Conservation (phyloP, 179 eudicot genomes). For the Pouteria campechiana region DNA sequence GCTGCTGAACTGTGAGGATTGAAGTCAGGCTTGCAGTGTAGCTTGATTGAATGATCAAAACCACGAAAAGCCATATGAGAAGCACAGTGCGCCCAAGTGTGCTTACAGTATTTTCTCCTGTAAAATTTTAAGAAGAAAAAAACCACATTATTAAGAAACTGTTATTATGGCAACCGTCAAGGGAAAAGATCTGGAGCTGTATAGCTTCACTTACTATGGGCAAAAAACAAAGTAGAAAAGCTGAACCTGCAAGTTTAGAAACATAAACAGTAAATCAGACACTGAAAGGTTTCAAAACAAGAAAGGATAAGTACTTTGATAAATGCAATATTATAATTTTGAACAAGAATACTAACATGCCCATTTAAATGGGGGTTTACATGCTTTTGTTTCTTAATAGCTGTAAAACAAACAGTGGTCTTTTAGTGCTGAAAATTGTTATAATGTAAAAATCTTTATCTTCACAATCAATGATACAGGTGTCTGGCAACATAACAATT, state of each 20-base stretch:
- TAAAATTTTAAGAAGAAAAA: conserved; percentile 5
- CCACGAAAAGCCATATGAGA: conserved; percentile 66
- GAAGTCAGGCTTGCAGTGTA: conserved; percentile 82
- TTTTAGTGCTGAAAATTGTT: too few species aligned
- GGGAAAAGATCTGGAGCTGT: background rate
- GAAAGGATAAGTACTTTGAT: too few species aligned
- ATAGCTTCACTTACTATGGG: conserved; percentile 48
- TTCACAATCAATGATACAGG: too few species aligned
- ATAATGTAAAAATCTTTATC: too few species aligned
- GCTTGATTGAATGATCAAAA: conserved; percentile 61
- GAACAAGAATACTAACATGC: too few species aligned
- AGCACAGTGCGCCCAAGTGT: conserved; percentile 56
- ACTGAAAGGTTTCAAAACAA: too few species aligned
- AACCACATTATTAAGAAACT: background rate
- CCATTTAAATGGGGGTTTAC: too few species aligned
- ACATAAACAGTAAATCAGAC: background rate
- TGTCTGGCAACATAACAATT: too few species aligned
- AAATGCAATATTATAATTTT: too few species aligned
- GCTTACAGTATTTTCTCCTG: conserved; percentile 72
- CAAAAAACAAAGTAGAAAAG: conserved; percentile 56
- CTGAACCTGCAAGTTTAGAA: conserved; percentile 60
- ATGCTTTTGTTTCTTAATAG: too few species aligned
- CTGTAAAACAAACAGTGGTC: too few species aligned
- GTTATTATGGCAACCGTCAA: background rate
- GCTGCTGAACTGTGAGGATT: conserved; percentile 70